Base-by-base conservation (phyloP, 306 rosid genomes). In the Alnus rubra region DNA sequence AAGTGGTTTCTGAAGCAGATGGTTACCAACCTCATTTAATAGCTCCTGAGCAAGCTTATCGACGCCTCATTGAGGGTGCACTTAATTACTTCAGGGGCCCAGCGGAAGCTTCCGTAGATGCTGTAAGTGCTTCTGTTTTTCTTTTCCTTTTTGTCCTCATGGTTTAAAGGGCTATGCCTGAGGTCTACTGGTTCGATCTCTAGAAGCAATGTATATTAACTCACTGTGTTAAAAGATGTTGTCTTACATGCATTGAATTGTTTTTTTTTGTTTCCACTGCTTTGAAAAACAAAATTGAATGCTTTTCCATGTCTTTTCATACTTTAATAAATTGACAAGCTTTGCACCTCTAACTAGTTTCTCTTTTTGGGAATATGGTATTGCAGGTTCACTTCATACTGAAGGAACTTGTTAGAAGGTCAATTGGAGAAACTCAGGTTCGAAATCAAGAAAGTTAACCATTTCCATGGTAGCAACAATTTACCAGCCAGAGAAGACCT, bases 1-100 rank as follows among this genome's bases (percentile, higher is more conserved):
- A 83, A 76, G 87, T 78, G 74, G 81, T 88, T 69, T 88, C 78
- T 3, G 86, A 85, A 78, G 91, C 91, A 15, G 91, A 88, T 62
- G 89, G 91, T 13, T 88, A 88, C 84, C 91, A 88, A 53, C 91
- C 91, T 72, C 91, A 88, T 83, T 84, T 88, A 74, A 79, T 87
- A 54, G 91, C 91, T 55, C 91, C 91, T 14, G 91, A 88, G 76
- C 91, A 82, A 75, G 91, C 84, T 45, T 85, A 88, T 75, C 71
- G 91, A 53, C 89, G 87, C 51, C 89, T 88, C 78, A 88, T 88
- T 60, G 91, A 85, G 35, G 76, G 82, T 72, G 79, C 89, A 64
- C 84, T 88, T 2, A 80, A 82, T 54, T 85, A 51, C 77, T 88
- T 88, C 76, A 82, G 87, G 80, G 86, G 79, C 72, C 91, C 91